Base-by-base conservation (phyloP, 108 stramenopile genomes). In the Phaeodactylum tricornutum region DNA sequence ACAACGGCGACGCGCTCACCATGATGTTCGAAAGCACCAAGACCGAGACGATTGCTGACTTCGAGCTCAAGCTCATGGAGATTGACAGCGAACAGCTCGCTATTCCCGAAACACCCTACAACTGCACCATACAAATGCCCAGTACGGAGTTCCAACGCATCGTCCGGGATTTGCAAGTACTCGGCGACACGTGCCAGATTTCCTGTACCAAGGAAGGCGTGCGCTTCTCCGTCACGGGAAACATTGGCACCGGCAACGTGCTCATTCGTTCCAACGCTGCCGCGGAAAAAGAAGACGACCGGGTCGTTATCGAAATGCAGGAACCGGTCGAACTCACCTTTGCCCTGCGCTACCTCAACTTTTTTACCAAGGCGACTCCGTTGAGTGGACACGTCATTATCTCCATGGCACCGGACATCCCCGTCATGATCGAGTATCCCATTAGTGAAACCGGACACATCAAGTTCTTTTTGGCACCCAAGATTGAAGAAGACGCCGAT, bases 51-150 rank as follows among this genome's bases (percentile, higher is more conserved):
- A 93, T 99, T 64, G 91, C 92, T 14, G 98, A 99, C 60, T 99
- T 99, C 61, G 97, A 97, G 50, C 69, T 98, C 34, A 98, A 98
- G 69, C 83, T 99, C 43, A 99, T 99, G 96, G 97, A 96, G 59
- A 97, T 99, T 59, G 97, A 98, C 40, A 58, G 61, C 45, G 98
- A 99, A 57, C 94, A 94, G 61, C 80, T 99, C 11, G 95, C 94
- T 44, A 98, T 99, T 53, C 98, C 98, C 1, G 96, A 98, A 53
- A 96, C 95, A 21, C 93, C 96, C 32, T 99, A 99, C 94, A 96
- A 95, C 65, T 92, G 90, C 64, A 95, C 79, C 30, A 77, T 99
- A 57, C 64, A 76, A 49, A 96, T 99, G 94, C 91, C 93, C 28
- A 80, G 90, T 23, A 57, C 50, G 19, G 98, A 99, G 72, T 99